Evolutionary conservation across 352 stramenopile species (phyloP), one percentile per base, ranked within the genome.

Genomic region (Pythium vanterpoolii): DNA sequence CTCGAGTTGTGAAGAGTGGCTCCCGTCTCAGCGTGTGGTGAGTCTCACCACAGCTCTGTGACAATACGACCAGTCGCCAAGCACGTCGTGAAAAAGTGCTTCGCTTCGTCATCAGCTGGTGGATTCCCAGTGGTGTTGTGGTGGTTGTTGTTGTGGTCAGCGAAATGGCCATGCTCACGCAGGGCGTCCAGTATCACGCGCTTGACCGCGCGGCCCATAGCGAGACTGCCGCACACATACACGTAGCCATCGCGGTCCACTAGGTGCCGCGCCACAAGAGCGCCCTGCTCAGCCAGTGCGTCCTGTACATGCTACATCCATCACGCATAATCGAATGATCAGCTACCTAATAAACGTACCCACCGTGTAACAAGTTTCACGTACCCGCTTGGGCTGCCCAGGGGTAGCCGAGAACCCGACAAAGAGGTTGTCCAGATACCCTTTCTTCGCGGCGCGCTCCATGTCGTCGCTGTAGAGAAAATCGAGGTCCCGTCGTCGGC

Each of bases 151-250:
- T 68, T 61, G n/a, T 72, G 54, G 0, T 64, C 23, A 9, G 42
- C 31, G 38, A 61, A 42, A 42, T 67, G 55, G 56, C 60, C 61
- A 60, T 89, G 82, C 43, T 63, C 54, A 19, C 73, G 48, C 31
- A 93, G 64, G 43, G 78, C 79, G 7, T 64, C 8, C 2, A 75
- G 68, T 24, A 95, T 77, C 14, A 73, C 71, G 9, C 74, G 76
- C 73, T 90, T 93, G 53, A 88, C 81, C 11, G 80, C 80, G 19
- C 80, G 79, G 6, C 86, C 83, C 83, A 95, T 92, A 21, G 68
- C 73, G 28, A 87, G 66, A 50, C 83, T 90, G n/a, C 86, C 86
- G 26, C 86, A 95, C 26, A 95, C 64, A 52, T 77, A 95, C 26
- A 93, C 62, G 65, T 86, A 83, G 31, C 83, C 83, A 30, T 76